phyloP scores from a whole-genome alignment of 805 yeast species.

The Suhomyces canberraensis region DNA sequence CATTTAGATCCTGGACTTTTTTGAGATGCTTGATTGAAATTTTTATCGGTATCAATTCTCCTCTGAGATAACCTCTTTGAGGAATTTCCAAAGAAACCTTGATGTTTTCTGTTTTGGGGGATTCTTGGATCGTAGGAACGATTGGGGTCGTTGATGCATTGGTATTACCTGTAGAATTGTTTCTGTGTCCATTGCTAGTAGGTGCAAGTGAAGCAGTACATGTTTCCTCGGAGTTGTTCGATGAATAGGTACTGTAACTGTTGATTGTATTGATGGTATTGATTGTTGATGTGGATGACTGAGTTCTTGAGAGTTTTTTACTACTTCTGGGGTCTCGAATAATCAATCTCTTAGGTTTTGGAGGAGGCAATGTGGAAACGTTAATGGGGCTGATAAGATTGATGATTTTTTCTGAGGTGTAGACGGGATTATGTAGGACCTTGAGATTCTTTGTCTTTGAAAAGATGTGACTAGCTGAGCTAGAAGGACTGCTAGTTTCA shows the following conservation, averaged over 20 bases:
- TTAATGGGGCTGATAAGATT: constrained; percentile 72
- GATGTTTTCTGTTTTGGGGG: constrained; percentile 25
- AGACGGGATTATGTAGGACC: constrained; percentile 5
- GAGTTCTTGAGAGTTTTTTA: constrained; percentile 30
- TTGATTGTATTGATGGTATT: constrained; percentile 21
- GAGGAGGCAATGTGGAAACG: constrained; percentile 60
- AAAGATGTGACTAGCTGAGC: not conserved
- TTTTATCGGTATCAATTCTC: constrained; percentile 75
- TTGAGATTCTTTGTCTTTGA: constrained; percentile 4
- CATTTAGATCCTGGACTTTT: constrained; percentile 63
- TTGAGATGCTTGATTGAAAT: constrained; percentile 67
- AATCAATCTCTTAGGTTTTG: constrained; percentile 63
- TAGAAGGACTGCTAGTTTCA: not conserved
- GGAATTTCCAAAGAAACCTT: constrained; percentile 40
- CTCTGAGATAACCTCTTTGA: constrained; percentile 69
- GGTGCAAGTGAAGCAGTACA: not conserved
- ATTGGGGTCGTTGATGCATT: too few relatives aligned
- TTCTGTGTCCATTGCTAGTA: not conserved
- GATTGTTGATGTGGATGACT: constrained; percentile 32
- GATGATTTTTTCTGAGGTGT: constrained; percentile 46
- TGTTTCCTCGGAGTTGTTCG: constrained; percentile 27
- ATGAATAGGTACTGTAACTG: constrained; percentile 29
- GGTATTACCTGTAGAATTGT: not conserved
- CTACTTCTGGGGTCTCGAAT: constrained; percentile 49
- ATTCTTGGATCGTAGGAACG: not conserved